A percentile compares a stretch with the other conserved stretches of the same genome.
These are phyloP conservation scores for Nectriaceae sp. DNA, from an alignment of 2,329 filamentous ascomycete genomes.

Conservation along the genomic window DNA sequence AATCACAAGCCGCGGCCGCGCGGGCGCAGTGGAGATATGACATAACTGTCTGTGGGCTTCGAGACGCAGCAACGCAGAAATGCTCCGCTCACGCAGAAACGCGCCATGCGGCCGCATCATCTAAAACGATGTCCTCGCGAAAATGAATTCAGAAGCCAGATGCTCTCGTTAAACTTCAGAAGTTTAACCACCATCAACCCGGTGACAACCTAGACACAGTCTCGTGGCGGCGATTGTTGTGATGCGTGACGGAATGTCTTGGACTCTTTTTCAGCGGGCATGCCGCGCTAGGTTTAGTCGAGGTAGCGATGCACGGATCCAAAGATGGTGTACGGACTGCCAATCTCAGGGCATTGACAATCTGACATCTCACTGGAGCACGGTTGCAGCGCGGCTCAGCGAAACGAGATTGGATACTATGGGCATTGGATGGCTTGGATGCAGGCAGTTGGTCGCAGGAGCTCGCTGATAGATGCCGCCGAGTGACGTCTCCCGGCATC, in stretches of 20 bases:
- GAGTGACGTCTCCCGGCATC: too few species aligned
- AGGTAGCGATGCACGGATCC: constrained; percentile 11
- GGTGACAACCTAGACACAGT: constrained; percentile 9
- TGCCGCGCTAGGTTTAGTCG: constrained; percentile 19
- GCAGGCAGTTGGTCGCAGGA: neutral
- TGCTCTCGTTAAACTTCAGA: too few species aligned
- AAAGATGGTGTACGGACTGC: neutral
- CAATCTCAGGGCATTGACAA: neutral
- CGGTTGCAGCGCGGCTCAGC: constrained; percentile 8
- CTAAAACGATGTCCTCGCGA: too few species aligned
- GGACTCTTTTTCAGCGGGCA: constrained; percentile 19
- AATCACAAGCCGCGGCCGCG: constrained; percentile 23
- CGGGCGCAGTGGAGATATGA: constrained; percentile 29
- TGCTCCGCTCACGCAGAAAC: constrained; percentile 17
- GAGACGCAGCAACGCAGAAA: constrained; percentile 15
- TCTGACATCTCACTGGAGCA: neutral
- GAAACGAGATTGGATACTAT: constrained; percentile 12
- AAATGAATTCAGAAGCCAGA: too few species aligned
- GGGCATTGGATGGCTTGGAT: neutral
- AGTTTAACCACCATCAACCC: neutral
- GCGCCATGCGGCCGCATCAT: too few species aligned
- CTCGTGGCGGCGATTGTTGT: constrained; percentile 25
- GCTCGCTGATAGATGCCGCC: neutral
- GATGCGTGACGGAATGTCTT: constrained; percentile 30
- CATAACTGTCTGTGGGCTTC: constrained; percentile 23